Evolutionary conservation across 345 rosid genomes (phyloP).

Genomic region (Anacardium occidentale): DNA sequence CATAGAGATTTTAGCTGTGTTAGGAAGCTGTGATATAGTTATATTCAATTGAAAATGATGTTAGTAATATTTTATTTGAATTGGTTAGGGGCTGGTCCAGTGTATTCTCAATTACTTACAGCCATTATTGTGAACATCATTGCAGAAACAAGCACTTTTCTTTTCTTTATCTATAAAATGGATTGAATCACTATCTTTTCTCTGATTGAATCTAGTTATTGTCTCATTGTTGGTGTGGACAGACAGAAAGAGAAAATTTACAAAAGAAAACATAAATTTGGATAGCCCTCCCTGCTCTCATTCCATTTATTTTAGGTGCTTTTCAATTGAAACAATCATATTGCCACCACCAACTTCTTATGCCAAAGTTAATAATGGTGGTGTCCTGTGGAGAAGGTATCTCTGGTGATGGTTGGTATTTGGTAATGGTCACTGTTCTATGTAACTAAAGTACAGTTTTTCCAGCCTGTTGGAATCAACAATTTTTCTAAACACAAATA

Average conservation of each 20-base stretch:
- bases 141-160: slow-evolving; percentile 17
- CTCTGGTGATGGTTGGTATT: slow-evolving; percentile 28
- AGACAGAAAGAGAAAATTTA: background rate
- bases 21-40: slow-evolving; percentile 25
- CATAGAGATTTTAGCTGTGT: slow-evolving; percentile 31
- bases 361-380: background rate
- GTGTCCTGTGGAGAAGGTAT: slow-evolving; percentile 12
- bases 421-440: slow-evolving; percentile 16
- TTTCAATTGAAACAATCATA: slow-evolving; percentile 22
- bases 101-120: slow-evolving; percentile 15
- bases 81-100: slow-evolving; percentile 17
- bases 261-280: background rate
- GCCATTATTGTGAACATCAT: slow-evolving; percentile 27
- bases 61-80: slow-evolving; percentile 21
- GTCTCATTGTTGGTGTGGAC: slow-evolving; percentile 19
- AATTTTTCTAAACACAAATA: background rate
- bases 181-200: background rate
- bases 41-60: slow-evolving; percentile 23
- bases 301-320: slow-evolving; percentile 22
- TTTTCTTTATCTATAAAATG: background rate
- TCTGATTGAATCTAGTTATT: slow-evolving; percentile 15
- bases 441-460: background rate
- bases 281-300: background rate
- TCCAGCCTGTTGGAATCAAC: slow-evolving; percentile 27
- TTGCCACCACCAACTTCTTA: slow-evolving; percentile 31